Conservation (phyloP, 805 yeast species). For the Candida boleticola region DNA sequence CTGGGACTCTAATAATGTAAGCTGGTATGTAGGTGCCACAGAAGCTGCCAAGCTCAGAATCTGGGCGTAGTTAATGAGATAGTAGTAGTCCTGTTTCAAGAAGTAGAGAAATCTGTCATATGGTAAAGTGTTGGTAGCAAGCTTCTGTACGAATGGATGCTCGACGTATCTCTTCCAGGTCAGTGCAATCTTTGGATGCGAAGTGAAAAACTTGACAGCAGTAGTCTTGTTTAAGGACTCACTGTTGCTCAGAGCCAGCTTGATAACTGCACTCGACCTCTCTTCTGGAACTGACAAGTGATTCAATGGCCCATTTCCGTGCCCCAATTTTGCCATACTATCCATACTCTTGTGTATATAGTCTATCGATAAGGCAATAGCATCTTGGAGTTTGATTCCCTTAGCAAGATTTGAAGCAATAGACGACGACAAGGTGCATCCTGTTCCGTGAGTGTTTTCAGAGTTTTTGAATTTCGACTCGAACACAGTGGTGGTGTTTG, state of each 20-base stretch:
- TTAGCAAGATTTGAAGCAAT: constrained; percentile 73
- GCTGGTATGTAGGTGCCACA: constrained; percentile 54
- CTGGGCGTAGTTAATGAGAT: constrained; percentile 64
- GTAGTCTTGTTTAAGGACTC: not conserved
- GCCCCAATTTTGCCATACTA: constrained; percentile 44
- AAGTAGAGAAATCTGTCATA: constrained; percentile 51
- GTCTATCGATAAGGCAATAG: constrained; percentile 57
- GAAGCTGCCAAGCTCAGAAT: constrained; percentile 64
- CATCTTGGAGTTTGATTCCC: constrained; percentile 41
- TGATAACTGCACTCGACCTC: constrained; percentile 4
- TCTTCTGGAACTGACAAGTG: constrained; percentile 46
- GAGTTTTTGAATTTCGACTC: constrained; percentile 47
- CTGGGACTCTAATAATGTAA: constrained; percentile 48
- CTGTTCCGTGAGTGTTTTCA: constrained; percentile 80
- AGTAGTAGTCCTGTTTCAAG: constrained; percentile 65
- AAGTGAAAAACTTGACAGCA: constrained; percentile 45
- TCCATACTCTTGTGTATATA: constrained; percentile 66
- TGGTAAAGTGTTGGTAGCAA: constrained; percentile 53
- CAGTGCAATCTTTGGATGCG: constrained; percentile 53
- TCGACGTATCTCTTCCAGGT: constrained; percentile 58
- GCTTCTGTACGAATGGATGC: constrained; percentile 58
- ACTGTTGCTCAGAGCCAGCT: constrained; percentile 4
- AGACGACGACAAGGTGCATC: constrained; percentile 82
- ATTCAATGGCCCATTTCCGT: constrained; percentile 74
- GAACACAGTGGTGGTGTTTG: constrained; percentile 38